Evolutionary conservation across 495 filamentous ascomycete species (phyloP).

Genomic region (Venustampulla echinocandica): DNA sequence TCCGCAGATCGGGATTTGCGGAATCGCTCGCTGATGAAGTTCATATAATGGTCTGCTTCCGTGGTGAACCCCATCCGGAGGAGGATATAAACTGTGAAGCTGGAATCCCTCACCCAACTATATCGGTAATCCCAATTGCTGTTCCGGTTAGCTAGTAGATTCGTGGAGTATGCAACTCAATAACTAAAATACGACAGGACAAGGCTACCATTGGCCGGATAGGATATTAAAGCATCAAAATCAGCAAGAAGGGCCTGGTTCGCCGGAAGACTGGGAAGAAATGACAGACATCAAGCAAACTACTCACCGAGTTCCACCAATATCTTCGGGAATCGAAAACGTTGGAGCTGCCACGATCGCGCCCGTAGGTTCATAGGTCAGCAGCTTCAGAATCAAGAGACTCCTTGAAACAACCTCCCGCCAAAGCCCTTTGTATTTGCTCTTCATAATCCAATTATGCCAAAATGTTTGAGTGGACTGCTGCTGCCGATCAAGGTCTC

Average conservation of each 20-base stretch:
- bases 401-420: slow-evolving; percentile 58
- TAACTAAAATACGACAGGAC: too few species aligned
- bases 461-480: slow-evolving; percentile 58
- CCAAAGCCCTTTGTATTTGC: slow-evolving; percentile 61
- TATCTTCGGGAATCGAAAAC: slow-evolving; percentile 63
- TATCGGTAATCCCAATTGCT: slow-evolving; percentile 76
- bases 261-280: too few species aligned
- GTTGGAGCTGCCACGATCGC: slow-evolving; percentile 49
- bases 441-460: slow-evolving; percentile 62
- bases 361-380: slow-evolving; percentile 57
- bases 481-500: slow-evolving; percentile 49
- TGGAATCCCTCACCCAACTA: slow-evolving; percentile 66
- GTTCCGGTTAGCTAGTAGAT: not conserved
- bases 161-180: too few species aligned
- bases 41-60: slow-evolving; percentile 66
- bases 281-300: too few species aligned
- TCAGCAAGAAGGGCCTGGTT: too few species aligned
- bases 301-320: slow-evolving; percentile 49
- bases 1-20: slow-evolving; percentile 36
- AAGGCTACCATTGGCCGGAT: too few species aligned
- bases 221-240: too few species aligned
- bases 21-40: slow-evolving; percentile 62
- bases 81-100: slow-evolving; percentile 68
- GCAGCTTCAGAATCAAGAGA: slow-evolving; percentile 61
- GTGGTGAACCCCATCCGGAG: slow-evolving; percentile 64